phyloP scores from a whole-genome alignment of 2,329 filamentous ascomycete species.

The Ceratocystis cubensis region DNA sequence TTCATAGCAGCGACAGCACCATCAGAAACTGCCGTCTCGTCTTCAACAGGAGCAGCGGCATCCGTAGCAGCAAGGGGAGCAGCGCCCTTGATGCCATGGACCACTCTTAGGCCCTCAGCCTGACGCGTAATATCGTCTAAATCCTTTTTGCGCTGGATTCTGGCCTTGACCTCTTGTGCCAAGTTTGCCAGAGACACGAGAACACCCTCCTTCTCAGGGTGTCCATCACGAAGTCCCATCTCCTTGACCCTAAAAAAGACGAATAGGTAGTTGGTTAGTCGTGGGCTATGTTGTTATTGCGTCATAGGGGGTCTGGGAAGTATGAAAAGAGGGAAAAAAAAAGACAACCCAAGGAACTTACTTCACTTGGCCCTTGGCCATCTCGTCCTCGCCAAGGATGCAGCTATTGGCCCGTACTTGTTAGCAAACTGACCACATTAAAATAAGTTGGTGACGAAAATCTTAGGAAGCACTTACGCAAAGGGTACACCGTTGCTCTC shows the following conservation, averaged over 20 bases:
- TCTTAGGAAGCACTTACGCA: constrained; percentile 31
- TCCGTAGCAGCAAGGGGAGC: constrained; percentile 8
- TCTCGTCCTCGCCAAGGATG: constrained; percentile 83
- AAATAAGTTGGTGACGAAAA: neutral
- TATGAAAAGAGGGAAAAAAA: neutral
- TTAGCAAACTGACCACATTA: constrained; percentile 9
- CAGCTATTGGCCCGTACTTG: constrained; percentile 32
- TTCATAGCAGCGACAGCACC: constrained; percentile 7
- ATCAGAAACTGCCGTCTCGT: constrained; percentile 15
- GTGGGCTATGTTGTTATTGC: neutral
- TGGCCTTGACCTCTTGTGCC: constrained; percentile 46
- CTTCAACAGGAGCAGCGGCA: neutral
- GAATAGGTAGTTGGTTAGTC: neutral
- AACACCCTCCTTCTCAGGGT: constrained; percentile 83
- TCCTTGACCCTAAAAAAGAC: constrained; percentile 49
- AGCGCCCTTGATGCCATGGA: constrained; percentile 34
- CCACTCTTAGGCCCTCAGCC: constrained; percentile 36
- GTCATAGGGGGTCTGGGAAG: neutral
- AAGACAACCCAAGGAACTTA: constrained; percentile 12
- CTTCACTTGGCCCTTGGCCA: constrained; percentile 69
- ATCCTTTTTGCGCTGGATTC: constrained; percentile 33
- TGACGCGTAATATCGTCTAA: constrained; percentile 34
- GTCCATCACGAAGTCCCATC: constrained; percentile 59
- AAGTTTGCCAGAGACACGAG: constrained; percentile 54
- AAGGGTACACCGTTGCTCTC: constrained; percentile 70